Percentiles rank a stretch among this genome's conserved stretches.
These are phyloP conservation scores for Starmerella bombi DNA, from an alignment of 805 yeast species.

Conservation along the genomic window DNA sequence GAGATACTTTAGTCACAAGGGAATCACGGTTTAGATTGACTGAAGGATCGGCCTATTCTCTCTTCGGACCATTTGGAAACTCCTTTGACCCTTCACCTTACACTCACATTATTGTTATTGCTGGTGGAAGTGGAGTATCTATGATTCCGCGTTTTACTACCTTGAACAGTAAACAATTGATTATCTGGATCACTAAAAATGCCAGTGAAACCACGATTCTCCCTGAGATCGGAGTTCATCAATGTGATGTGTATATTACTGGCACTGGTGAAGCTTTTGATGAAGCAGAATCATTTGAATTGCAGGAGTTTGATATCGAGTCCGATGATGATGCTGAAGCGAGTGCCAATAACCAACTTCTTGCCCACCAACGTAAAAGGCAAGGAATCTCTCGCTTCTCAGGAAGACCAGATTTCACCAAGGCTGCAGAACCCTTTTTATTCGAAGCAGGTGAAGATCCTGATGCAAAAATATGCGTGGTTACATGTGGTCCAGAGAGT, in stretches of 20 bases:
- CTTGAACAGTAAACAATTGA: not conserved
- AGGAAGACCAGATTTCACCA: constrained; percentile 17
- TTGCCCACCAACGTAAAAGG: not conserved
- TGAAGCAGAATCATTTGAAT: constrained; percentile 9
- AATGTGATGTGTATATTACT: constrained; percentile 19
- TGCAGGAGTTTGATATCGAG: constrained; percentile 9
- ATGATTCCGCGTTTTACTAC: constrained; percentile 13
- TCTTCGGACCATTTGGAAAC: constrained; percentile 30
- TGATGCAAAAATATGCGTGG: constrained; percentile 7
- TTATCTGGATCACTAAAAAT: constrained; percentile 14
- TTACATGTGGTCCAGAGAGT: constrained; percentile 23
- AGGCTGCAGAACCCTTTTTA: constrained; percentile 5
- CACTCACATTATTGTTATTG: constrained; percentile 15
- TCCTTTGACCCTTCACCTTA: constrained; percentile 19
- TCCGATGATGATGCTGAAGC: constrained; percentile 9
- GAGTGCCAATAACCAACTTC: not conserved
- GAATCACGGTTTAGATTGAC: constrained; percentile 27
- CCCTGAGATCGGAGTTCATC: constrained; percentile 8
- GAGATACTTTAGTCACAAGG: constrained; percentile 31
- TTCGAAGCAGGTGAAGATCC: not conserved
- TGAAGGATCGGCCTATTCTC: constrained; percentile 25
- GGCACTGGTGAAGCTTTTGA: constrained; percentile 4
- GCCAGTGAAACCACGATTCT: constrained; percentile 5
- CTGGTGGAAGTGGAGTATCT: constrained; percentile 23
- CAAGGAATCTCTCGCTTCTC: constrained; percentile 2